Conservation (phyloP, 257 asterid species). For the Gentiana dahurica region DNA sequence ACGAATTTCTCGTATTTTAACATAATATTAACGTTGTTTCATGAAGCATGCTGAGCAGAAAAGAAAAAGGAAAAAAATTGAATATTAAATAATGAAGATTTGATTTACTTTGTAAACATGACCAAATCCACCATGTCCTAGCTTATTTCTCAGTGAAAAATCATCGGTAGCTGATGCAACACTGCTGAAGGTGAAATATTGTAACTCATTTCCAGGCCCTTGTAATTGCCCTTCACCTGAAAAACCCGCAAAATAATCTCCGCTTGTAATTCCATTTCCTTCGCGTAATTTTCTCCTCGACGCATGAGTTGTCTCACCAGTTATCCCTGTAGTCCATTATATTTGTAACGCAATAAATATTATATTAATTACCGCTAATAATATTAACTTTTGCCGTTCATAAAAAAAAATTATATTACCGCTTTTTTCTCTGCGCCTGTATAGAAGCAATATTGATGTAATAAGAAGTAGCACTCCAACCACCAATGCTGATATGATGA, state of each 20-base stretch:
- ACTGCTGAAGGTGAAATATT: slow-evolving; percentile 41
- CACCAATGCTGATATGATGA: slow-evolving; percentile 7
- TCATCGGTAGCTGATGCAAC: slow-evolving; percentile 52
- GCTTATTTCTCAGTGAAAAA: slow-evolving; percentile 52
- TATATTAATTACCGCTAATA: too few species aligned
- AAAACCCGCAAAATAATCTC: slow-evolving; percentile 33
- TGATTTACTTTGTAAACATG: slow-evolving; percentile 57
- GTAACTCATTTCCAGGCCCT: slow-evolving; percentile 44
- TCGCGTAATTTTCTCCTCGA: slow-evolving; percentile 12
- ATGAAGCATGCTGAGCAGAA: background rate
- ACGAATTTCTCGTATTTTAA: too few species aligned
- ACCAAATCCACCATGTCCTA: slow-evolving; percentile 94
- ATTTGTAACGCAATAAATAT: too few species aligned
- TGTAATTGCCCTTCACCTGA: slow-evolving; percentile 36
- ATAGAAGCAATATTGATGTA: slow-evolving; percentile 29
- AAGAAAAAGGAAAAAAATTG: background rate
- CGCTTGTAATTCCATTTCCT: slow-evolving; percentile 21
- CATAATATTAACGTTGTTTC: background rate
- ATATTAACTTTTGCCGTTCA: too few species aligned
- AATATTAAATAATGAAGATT: too few species aligned
- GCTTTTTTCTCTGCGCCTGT: slow-evolving; percentile 20
- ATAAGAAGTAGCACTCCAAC: slow-evolving; percentile 28
- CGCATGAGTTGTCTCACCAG: too few species aligned
- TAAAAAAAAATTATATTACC: slow-evolving; percentile 24
- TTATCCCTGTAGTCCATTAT: too few species aligned